These are phyloP conservation scores for Zygotorulaspora danielsina DNA, from an alignment of 805 yeast species.

Conservation along the genomic window DNA sequence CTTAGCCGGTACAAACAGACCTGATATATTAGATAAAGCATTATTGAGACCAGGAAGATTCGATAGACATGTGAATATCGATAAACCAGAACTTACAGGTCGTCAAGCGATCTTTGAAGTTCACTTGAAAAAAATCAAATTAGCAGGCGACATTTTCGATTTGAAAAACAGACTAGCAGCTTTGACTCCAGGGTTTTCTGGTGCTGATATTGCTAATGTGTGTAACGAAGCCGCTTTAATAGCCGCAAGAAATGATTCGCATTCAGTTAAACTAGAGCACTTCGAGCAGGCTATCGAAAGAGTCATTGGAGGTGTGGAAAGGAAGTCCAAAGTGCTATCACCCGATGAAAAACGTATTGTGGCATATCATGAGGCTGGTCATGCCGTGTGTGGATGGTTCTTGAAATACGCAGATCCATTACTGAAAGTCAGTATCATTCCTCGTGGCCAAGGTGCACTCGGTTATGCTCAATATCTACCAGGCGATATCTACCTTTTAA, in stretches of 20 bases:
- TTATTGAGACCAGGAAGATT: constrained; percentile 96
- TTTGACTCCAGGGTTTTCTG: constrained; percentile 95
- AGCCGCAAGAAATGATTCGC: constrained; percentile 81
- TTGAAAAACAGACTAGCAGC: constrained; percentile 90
- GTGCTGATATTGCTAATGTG: constrained; percentile 97
- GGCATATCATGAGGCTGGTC: constrained; percentile 99
- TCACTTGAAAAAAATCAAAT: constrained; percentile 68
- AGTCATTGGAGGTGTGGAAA: constrained; percentile 93
- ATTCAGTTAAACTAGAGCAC: constrained; percentile 67
- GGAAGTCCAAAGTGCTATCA: constrained; percentile 76
- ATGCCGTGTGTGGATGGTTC: constrained; percentile 97
- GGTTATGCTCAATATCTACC: constrained; percentile 98
- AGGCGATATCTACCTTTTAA: constrained; percentile 77
- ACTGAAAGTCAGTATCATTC: constrained; percentile 91
- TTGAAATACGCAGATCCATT: constrained; percentile 88
- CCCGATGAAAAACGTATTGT: constrained; percentile 86
- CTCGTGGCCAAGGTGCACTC: constrained; percentile 93
- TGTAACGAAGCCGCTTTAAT: constrained; percentile 96
- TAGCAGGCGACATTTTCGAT: constrained; percentile 47
- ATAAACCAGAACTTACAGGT: constrained; percentile 92
- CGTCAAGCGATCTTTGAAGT: constrained; percentile 89
- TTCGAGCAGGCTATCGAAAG: constrained; percentile 97
- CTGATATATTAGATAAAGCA: constrained; percentile 91
- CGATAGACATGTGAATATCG: constrained; percentile 87
- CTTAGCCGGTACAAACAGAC: constrained; percentile 94